These are phyloP conservation scores for Ascochyta rabiei DNA, from an alignment of 2,329 filamentous ascomycete species.

Conservation along the genomic window DNA sequence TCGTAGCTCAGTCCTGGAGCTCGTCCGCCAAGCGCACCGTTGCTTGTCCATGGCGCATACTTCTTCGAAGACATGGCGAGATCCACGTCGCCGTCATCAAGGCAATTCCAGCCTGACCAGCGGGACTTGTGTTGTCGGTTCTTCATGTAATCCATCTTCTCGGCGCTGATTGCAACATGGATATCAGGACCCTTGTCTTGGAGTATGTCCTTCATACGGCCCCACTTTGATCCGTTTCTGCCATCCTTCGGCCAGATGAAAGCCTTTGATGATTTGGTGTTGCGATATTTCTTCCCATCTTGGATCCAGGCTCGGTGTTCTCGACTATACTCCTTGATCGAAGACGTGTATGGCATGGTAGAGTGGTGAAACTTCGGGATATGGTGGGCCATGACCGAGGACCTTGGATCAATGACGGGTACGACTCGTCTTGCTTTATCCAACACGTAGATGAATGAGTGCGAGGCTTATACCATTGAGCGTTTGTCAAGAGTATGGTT, in stretches of 20 bases:
- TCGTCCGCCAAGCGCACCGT: constrained; percentile 23
- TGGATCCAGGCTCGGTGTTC: constrained; percentile 35
- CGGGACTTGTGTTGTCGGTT: constrained; percentile 45
- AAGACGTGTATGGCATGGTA: constrained; percentile 18
- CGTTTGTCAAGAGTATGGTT: constrained; percentile 1
- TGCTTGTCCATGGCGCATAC: constrained; percentile 25
- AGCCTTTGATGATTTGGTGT: constrained; percentile 46
- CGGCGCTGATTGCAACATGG: constrained; percentile 49
- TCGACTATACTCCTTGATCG: constrained; percentile 30
- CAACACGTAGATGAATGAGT: not conserved
- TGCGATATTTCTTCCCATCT: constrained; percentile 23
- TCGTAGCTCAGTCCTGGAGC: constrained; percentile 40
- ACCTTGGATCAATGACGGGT: not conserved
- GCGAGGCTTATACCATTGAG: not conserved
- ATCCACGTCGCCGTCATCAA: constrained; percentile 30
- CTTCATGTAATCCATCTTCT: constrained; percentile 45
- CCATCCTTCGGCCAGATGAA: constrained; percentile 55
- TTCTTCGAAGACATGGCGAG: constrained; percentile 19
- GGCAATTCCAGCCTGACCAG: constrained; percentile 46
- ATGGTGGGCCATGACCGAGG: not conserved
- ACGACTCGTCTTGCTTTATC: not conserved
- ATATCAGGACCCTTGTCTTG: constrained; percentile 53
- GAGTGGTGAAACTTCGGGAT: constrained; percentile 4
- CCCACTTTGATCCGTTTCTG: constrained; percentile 42
- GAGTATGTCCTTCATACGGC: constrained; percentile 53